phyloP scores from a whole-genome alignment of 75 land plant species.

The Ceratopteris richardii region DNA sequence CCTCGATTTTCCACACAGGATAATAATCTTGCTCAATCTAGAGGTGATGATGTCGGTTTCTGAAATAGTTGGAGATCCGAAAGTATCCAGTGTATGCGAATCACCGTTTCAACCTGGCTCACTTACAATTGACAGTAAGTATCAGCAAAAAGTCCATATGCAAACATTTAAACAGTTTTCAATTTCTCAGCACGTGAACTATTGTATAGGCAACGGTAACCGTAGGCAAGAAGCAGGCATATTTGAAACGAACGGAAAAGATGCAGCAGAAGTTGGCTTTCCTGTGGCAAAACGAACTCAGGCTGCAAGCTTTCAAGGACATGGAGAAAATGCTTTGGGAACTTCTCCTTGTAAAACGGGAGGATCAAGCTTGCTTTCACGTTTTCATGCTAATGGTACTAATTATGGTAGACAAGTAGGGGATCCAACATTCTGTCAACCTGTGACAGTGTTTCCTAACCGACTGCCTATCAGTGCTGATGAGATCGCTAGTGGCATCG shows the following conservation, averaged over 20 bases:
- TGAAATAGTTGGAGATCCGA: conserved; percentile 76
- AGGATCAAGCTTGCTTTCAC: not conserved
- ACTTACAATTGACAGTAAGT: conserved; percentile 4
- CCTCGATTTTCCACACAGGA: conserved; percentile 57
- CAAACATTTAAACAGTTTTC: not conserved
- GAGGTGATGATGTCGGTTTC: conserved; percentile 44
- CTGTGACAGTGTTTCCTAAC: conserved; percentile 56
- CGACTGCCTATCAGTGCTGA: conserved; percentile 70
- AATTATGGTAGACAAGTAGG: not conserved
- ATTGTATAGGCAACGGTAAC: too few species aligned
- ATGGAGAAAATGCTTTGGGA: not conserved
- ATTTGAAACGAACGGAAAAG: too few species aligned
- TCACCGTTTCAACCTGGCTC: conserved; percentile 1
- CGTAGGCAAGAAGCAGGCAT: too few species aligned
- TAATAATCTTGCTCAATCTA: conserved; percentile 80
- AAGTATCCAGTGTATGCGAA: conserved; percentile 11
- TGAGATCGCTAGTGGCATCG: conserved; percentile 78
- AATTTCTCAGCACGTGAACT: too few species aligned
- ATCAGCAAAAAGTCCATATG: conserved; percentile 7
- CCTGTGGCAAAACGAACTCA: not conserved
- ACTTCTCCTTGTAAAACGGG: not conserved
- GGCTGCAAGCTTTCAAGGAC: not conserved
- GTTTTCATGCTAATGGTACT: too few species aligned
- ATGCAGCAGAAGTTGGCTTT: not conserved
- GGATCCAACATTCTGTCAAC: conserved; percentile 30